Evolutionary conservation across 1,284 basidiomycete genomes (phyloP), one percentile per base, ranked within the genome.

Genomic region (Ustilago nuda): DNA sequence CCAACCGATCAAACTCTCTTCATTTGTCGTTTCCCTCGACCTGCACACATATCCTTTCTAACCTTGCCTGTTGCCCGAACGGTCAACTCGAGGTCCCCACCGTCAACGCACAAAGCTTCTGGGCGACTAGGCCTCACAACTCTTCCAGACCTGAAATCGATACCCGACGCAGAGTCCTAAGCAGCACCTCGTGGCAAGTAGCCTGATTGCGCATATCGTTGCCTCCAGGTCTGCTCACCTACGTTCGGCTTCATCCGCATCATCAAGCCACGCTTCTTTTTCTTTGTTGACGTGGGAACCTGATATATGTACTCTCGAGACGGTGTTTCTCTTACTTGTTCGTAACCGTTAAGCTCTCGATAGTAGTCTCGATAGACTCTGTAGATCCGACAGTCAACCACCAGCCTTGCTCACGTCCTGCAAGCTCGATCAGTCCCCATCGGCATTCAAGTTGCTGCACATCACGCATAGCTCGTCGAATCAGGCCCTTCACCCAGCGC

Each of bases 41-140:
- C 52, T 72, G 70, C 70, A 66, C 62, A 65, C 51, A 62, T 53
- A 60, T 43, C 70, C 64, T 71, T 62, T 33, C 70, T 72, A 66
- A 72, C 70, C 70, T 72, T 72, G 64, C 64, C 61, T 52, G 53
- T 56, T 72, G 70, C 60, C 68, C 64, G 64, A 50, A 41, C 64
- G 60, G 70, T 63, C 70, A 72, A 66, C 56, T 56, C n/a, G 33
- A 27, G 56, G 43, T 66, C 33, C 69, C 69, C 63, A 66, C 64
- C 64, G 37, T 19, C 35, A 45, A 30, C 60, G 58, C 60, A 56
- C 56, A 56, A 66, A 59, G n/a, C 52, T 59, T 57, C 56, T 53
- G 41, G 8, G 70, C 70, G 70, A 61, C 64, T 66, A 59, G 17
- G 13, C 60, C 43, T 41, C 43, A 13, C 50, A 13, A 71, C 32